Evolutionary conservation across 176 grass and related monocot species (phyloP).

Genomic region (Carex littledalei): DNA sequence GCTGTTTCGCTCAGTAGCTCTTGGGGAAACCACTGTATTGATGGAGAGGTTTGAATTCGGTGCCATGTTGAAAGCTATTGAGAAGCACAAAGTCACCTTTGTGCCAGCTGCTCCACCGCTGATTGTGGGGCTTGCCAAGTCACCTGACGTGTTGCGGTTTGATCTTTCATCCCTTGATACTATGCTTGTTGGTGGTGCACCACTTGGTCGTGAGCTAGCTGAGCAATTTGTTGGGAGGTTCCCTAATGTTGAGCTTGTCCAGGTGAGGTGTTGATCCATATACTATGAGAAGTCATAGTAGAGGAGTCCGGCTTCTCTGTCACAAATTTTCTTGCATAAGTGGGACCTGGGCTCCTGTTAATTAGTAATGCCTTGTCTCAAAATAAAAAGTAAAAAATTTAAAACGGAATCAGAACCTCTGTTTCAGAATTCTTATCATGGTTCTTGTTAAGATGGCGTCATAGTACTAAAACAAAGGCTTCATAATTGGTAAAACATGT

Average conservation of each 20-base stretch:
- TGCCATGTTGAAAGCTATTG: conserved; percentile 44
- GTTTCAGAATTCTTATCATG: neutral
- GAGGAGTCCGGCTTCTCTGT: neutral
- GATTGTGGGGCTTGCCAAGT: conserved; percentile 66
- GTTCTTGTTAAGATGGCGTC: neutral
- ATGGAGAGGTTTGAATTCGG: conserved; percentile 70
- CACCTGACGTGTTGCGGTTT: conserved; percentile 39
- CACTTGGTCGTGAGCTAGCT: conserved; percentile 55
- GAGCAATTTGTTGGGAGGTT: conserved; percentile 56
- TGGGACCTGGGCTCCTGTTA: neutral
- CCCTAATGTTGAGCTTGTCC: conserved; percentile 52
- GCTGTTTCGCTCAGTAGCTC: conserved; percentile 40
- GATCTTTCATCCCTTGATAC: conserved; percentile 61
- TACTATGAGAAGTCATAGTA: neutral
- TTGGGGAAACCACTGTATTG: conserved; percentile 67
- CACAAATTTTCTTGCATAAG: neutral
- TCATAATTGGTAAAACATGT: neutral
- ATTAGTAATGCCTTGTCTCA: neutral
- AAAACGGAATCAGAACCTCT: neutral
- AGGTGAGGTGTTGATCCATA: conserved; percentile 32
- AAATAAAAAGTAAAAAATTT: neutral
- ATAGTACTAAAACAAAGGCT: neutral
- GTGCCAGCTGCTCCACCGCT: conserved; percentile 56
- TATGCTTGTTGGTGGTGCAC: conserved; percentile 59
- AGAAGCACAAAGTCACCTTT: conserved; percentile 53